phyloP scores from a whole-genome alignment of 2,329 filamentous ascomycete species.

The Phoma sp. region DNA sequence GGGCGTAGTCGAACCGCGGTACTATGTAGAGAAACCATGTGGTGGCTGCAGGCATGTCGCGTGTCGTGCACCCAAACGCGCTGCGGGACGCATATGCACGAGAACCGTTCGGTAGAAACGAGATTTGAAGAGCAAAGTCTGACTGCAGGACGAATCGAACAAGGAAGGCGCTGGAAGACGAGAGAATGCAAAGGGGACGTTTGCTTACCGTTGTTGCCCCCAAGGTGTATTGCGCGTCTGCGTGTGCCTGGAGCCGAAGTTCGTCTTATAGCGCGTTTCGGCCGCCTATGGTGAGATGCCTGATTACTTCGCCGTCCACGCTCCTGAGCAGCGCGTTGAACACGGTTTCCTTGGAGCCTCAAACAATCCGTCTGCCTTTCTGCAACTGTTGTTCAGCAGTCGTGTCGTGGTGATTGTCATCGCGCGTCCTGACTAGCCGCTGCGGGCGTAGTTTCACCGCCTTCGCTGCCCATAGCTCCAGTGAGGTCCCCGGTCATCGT shows the following conservation, averaged over 20 bases:
- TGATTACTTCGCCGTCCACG: slow-evolving; percentile 9
- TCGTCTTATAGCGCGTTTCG: slow-evolving; percentile 28
- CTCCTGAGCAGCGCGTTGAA: slow-evolving; percentile 2
- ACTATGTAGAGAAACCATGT: slow-evolving; percentile 8
- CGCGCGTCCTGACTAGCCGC: slow-evolving; percentile 25
- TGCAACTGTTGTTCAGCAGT: slow-evolving; percentile 2
- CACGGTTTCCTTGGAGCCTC: neutral
- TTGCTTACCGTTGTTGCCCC: slow-evolving; percentile 14
- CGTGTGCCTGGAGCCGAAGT: slow-evolving; percentile 37
- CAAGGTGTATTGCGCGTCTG: slow-evolving; percentile 40
- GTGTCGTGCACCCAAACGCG: slow-evolving; percentile 32
- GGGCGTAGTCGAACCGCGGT: slow-evolving; percentile 5
- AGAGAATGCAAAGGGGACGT: neutral
- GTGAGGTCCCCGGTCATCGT: slow-evolving; percentile 21
- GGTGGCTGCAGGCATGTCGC: slow-evolving; percentile 31
- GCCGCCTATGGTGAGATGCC: slow-evolving; percentile 18
- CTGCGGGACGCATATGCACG: slow-evolving; percentile 27
- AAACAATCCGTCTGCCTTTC: neutral
- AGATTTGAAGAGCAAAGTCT: neutral
- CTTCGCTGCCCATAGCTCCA: slow-evolving; percentile 24
- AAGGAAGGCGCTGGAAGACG: slow-evolving; percentile 9
- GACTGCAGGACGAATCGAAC: slow-evolving; percentile 3
- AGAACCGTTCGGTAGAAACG: slow-evolving; percentile 11
- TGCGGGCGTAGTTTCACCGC: slow-evolving; percentile 20
- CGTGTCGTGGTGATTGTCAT: slow-evolving; percentile 6